A percentile compares a stretch with the other conserved stretches of the same genome.
Evolutionary conservation across 2,329 filamentous ascomycete genomes (phyloP).

Genomic region (Coniochaeta hoffmannii): DNA sequence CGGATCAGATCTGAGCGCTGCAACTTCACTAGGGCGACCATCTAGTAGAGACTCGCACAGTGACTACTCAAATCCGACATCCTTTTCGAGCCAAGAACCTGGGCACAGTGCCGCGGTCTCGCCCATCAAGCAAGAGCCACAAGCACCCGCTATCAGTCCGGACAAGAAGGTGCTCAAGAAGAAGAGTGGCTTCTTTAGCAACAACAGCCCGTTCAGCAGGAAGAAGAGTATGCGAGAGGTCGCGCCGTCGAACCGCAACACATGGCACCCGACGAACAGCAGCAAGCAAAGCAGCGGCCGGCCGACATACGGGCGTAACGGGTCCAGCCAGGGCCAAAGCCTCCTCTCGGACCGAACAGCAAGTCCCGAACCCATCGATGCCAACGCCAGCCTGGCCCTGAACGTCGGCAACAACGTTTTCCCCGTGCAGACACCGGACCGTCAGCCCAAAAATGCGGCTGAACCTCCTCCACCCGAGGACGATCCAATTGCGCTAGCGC

Average conservation of each 20-base stretch:
- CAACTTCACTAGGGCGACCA: slow-evolving; percentile 60
- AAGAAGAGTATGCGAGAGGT: slow-evolving; percentile 86
- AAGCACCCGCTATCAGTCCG: slow-evolving; percentile 34
- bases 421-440: slow-evolving; percentile 75
- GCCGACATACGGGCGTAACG: slow-evolving; percentile 18
- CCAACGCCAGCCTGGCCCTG: slow-evolving; percentile 83
- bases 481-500: slow-evolving; percentile 85
- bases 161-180: slow-evolving; percentile 63
- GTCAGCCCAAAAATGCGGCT: slow-evolving; percentile 39
- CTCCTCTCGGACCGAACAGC: slow-evolving; percentile 30
- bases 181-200: slow-evolving; percentile 86
- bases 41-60: slow-evolving; percentile 84
- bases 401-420: slow-evolving; percentile 97
- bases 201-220: slow-evolving; percentile 83
- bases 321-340: not conserved
- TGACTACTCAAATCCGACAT: slow-evolving; percentile 84
- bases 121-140: slow-evolving; percentile 57
- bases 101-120: slow-evolving; percentile 61
- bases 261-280: slow-evolving; percentile 43
- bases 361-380: slow-evolving; percentile 83
- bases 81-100: slow-evolving; percentile 78
- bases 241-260: slow-evolving; percentile 42
- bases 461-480: slow-evolving; percentile 48
- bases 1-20: slow-evolving; percentile 27
- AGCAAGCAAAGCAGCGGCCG: slow-evolving; percentile 16